These are phyloP conservation scores for Geotrichum siamense DNA, from an alignment of 1,139 yeast genomes.

Conservation along the genomic window DNA sequence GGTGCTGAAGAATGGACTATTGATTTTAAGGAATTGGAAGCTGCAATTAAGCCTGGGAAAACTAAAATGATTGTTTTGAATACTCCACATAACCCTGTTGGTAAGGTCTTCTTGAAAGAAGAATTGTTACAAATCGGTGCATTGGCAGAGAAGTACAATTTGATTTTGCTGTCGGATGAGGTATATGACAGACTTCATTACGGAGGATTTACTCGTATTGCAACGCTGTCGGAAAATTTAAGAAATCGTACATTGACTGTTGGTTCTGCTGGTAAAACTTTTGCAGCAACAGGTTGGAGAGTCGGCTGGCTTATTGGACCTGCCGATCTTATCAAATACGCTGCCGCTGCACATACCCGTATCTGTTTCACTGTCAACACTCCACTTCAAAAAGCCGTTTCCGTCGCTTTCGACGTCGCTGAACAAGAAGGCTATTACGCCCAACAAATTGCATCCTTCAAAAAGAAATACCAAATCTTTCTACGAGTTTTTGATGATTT, in stretches of 20 bases:
- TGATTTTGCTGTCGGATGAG: slow-evolving; percentile 81
- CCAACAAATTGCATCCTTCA: slow-evolving; percentile 57
- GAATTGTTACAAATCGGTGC: slow-evolving; percentile 72
- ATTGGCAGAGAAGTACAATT: slow-evolving; percentile 73
- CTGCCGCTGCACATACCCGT: slow-evolving; percentile 85
- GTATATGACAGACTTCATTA: slow-evolving; percentile 88
- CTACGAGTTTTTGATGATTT: slow-evolving; percentile 75
- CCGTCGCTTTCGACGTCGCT: slow-evolving; percentile 65
- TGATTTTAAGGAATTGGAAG: slow-evolving; percentile 66
- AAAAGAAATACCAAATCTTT: slow-evolving; percentile 62
- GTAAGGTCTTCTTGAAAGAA: slow-evolving; percentile 71
- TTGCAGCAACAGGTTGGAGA: slow-evolving; percentile 98
- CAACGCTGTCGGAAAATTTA: slow-evolving; percentile 71
- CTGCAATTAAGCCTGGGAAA: slow-evolving; percentile 53
- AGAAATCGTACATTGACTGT: slow-evolving; percentile 76
- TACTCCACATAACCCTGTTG: slow-evolving; percentile 95
- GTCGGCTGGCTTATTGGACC: slow-evolving; percentile 93
- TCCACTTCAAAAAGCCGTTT: slow-evolving; percentile 90
- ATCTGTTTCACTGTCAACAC: slow-evolving; percentile 85
- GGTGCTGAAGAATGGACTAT: slow-evolving; percentile 82
- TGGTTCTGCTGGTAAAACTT: slow-evolving; percentile 95
- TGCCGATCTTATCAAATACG: slow-evolving; percentile 71
- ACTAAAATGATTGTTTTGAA: slow-evolving; percentile 84
- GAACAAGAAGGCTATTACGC: slow-evolving; percentile 58
- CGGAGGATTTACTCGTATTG: slow-evolving; percentile 71